These are phyloP conservation scores for Penicillium coffeae DNA, from an alignment of 495 filamentous ascomycete species.

Conservation along the genomic window DNA sequence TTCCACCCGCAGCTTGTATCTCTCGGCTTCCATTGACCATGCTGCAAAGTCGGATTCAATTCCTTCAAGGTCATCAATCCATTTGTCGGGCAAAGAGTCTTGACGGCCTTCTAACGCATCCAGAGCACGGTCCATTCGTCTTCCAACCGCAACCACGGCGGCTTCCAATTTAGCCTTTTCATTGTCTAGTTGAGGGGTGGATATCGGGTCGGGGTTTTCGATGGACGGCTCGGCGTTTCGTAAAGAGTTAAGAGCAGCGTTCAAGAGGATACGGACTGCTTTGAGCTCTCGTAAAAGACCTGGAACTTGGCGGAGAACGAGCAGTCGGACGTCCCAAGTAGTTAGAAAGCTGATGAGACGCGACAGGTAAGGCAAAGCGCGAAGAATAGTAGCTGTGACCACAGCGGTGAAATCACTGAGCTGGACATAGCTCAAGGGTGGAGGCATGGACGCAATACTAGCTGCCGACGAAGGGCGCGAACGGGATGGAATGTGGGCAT, in stretches of 20 bases:
- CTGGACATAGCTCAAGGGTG: conserved; percentile 51
- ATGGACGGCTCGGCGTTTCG: conserved; percentile 23
- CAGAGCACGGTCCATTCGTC: conserved; percentile 74
- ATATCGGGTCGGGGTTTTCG: conserved; percentile 20
- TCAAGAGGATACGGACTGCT: conserved; percentile 57
- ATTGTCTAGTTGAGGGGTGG: conserved; percentile 54
- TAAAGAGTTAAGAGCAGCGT: conserved; percentile 59
- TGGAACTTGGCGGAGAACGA: conserved; percentile 68
- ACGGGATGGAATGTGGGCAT: conserved; percentile 62
- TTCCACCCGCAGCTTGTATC: conserved; percentile 42
- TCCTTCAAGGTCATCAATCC: conserved; percentile 80
- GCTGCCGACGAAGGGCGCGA: conserved; percentile 54
- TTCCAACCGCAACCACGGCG: conserved; percentile 67
- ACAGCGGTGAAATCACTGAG: conserved; percentile 86
- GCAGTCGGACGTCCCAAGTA: conserved; percentile 71
- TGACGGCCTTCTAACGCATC: conserved; percentile 77
- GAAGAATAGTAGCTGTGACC: conserved; percentile 81
- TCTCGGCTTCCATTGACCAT: conserved; percentile 63
- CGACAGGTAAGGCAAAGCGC: conserved; percentile 78
- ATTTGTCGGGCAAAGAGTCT: conserved; percentile 79
- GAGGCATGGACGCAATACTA: conserved; percentile 49
- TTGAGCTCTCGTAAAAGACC: conserved; percentile 62
- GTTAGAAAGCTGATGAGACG: conserved; percentile 63
- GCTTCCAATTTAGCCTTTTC: conserved; percentile 61
- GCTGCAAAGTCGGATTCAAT: conserved; percentile 75